Conservation (phyloP, 1,284 basidiomycete species). For the Hemileia vastatrix region DNA sequence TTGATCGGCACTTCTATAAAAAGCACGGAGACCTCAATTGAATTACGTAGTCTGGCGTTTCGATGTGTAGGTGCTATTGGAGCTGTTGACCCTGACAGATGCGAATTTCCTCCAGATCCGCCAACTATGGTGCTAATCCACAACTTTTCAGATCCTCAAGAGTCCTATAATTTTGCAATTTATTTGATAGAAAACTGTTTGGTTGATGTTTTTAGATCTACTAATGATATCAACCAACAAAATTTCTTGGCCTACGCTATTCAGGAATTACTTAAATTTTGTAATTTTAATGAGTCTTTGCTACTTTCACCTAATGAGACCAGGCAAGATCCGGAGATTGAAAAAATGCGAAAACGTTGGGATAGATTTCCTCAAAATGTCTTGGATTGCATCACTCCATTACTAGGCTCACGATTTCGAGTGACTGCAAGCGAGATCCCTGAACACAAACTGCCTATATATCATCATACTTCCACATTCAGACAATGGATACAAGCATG, state of each 20-base stretch:
- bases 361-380: slow-evolving; percentile 68
- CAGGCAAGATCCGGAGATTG: slow-evolving; percentile 46
- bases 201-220: slow-evolving; percentile 83
- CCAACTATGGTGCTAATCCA: slow-evolving; percentile 62
- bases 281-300: slow-evolving; percentile 68
- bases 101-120: slow-evolving; percentile 59
- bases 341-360: slow-evolving; percentile 60
- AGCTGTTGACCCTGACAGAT: slow-evolving; percentile 89
- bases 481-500: slow-evolving; percentile 93
- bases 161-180: slow-evolving; percentile 69
- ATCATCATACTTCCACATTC: slow-evolving; percentile 65
- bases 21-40: slow-evolving; percentile 56
- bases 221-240: slow-evolving; percentile 88
- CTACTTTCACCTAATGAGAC: slow-evolving; percentile 47
- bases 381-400: slow-evolving; percentile 73
- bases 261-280: slow-evolving; percentile 81
- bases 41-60: slow-evolving; percentile 61
- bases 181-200: slow-evolving; percentile 78
- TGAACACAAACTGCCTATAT: slow-evolving; percentile 54
- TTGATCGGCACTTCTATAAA: slow-evolving; percentile 64
- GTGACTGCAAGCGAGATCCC: slow-evolving; percentile 44
- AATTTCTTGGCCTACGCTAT: slow-evolving; percentile 80
- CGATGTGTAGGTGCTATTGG: slow-evolving; percentile 91
- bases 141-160: slow-evolving; percentile 73
- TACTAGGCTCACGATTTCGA: slow-evolving; percentile 65